These are phyloP conservation scores for Chrysosporium keratinophilum DNA, from an alignment of 2,329 filamentous ascomycete species.

Conservation along the genomic window DNA sequence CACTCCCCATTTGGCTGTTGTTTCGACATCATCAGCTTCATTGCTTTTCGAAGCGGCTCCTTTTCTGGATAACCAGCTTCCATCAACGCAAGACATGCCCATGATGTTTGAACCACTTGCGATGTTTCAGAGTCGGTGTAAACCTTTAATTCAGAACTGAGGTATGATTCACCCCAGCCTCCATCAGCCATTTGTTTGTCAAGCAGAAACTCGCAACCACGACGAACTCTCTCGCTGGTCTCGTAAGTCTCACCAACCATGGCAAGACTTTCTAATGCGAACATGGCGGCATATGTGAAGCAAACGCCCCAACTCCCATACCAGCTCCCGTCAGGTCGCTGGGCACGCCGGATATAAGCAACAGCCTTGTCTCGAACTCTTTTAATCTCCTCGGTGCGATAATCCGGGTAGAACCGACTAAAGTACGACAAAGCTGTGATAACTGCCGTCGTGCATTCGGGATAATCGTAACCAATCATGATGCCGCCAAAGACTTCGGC, in stretches of 20 bases:
- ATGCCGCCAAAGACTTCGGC: slow-evolving; percentile 94
- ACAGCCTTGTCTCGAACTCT: slow-evolving; percentile 63
- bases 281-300: slow-evolving; percentile 96
- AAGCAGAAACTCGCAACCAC: slow-evolving; percentile 76
- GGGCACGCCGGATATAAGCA: slow-evolving; percentile 68
- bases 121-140: slow-evolving; percentile 70
- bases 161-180: slow-evolving; percentile 93
- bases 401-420: slow-evolving; percentile 66
- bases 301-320: slow-evolving; percentile 98
- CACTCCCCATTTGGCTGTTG: slow-evolving; percentile 88
- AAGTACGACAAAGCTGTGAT: slow-evolving; percentile 81
- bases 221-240: slow-evolving; percentile 59
- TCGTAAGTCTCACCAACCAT: slow-evolving; percentile 71
- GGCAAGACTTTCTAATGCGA: slow-evolving; percentile 76
- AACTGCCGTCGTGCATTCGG: slow-evolving; percentile 91
- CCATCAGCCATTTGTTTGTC: slow-evolving; percentile 78
- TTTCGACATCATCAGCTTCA: slow-evolving; percentile 71
- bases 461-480: slow-evolving; percentile 98
- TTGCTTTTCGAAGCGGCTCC: slow-evolving; percentile 59
- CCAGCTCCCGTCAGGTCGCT: slow-evolving; percentile 80
- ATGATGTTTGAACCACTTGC: slow-evolving; percentile 90
- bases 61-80: slow-evolving; percentile 71
- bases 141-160: slow-evolving; percentile 65
- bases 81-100: slow-evolving; percentile 73
- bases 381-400: slow-evolving; percentile 65